Evolutionary conservation across 2,329 filamentous ascomycete species (phyloP).

Genomic region (Paecilomyces sp.): DNA sequence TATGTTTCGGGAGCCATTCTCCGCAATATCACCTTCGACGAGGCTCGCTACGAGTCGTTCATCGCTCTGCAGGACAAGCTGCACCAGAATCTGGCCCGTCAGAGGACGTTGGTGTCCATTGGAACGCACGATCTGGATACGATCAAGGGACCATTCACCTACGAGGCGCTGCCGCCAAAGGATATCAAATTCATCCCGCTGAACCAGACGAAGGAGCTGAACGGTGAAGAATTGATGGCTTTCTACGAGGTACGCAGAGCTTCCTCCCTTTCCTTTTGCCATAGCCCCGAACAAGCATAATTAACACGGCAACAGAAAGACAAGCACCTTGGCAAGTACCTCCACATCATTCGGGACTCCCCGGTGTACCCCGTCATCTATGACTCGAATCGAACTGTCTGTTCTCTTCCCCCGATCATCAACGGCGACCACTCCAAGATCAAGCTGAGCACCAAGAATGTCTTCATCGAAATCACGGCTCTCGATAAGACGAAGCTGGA

Average conservation of each 20-base stretch:
- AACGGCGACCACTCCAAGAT: conserved; percentile 98
- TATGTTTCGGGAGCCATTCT: conserved; percentile 86
- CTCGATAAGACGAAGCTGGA: conserved; percentile 95
- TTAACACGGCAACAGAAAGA: conserved; percentile 57
- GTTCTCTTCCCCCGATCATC: conserved; percentile 95
- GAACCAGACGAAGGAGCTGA: conserved; percentile 87
- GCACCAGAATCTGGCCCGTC: conserved; percentile 88
- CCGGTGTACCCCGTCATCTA: conserved; percentile 95
- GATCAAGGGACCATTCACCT: conserved; percentile 89
- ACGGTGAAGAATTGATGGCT: conserved; percentile 78
- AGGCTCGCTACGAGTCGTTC: conserved; percentile 92
- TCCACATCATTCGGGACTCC: conserved; percentile 90
- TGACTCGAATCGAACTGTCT: conserved; percentile 77
- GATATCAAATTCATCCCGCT: conserved; percentile 86
- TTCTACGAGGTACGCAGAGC: conserved; percentile 63
- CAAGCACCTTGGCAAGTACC: conserved; percentile 79
- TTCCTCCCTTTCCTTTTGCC: background rate
- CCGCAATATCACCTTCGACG: conserved; percentile 83
- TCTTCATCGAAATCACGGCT: conserved; percentile 95
- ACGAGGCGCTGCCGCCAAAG: conserved; percentile 85
- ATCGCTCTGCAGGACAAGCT: conserved; percentile 97
- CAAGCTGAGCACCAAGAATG: conserved; percentile 78
- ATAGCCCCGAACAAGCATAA: conserved; percentile 5
- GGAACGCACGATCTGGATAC: conserved; percentile 96
- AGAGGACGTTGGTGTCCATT: conserved; percentile 91